phyloP scores from a whole-genome alignment of 2,329 filamentous ascomycete species.

The Cryphonectria japonica region DNA sequence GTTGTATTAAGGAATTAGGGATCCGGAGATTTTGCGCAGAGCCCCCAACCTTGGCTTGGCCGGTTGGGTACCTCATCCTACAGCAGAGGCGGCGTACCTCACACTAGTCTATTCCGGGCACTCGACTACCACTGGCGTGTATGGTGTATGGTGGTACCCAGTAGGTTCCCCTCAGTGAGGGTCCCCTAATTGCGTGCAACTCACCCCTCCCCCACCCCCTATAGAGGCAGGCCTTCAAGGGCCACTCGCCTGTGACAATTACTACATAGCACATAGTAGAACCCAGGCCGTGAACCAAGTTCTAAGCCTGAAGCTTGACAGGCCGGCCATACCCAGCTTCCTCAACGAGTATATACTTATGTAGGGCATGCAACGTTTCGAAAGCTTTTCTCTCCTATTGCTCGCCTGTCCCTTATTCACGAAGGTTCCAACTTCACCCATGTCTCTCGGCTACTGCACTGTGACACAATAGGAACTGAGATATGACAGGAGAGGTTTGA shows the following conservation, averaged over 20 bases:
- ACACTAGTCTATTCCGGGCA: constrained; percentile 11
- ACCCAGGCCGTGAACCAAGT: not conserved
- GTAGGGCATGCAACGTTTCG: constrained; percentile 13
- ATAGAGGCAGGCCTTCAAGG: not conserved
- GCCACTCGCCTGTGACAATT: not conserved
- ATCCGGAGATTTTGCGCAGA: constrained; percentile 11
- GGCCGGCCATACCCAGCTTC: not conserved
- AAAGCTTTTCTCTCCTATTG: not conserved
- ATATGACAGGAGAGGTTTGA: constrained; percentile 14
- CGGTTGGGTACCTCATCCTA: not conserved
- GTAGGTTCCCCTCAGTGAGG: not conserved
- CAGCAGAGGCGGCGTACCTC: constrained; percentile 6
- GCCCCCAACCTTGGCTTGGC: constrained; percentile 5
- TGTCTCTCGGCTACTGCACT: constrained; percentile 20
- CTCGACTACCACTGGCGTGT: constrained; percentile 1
- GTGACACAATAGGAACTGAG: constrained; percentile 15
- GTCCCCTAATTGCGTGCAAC: not conserved
- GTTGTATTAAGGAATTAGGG: constrained; percentile 4
- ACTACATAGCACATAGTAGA: not conserved
- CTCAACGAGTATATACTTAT: not conserved
- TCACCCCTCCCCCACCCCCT: not conserved
- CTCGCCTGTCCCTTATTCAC: constrained; percentile 1
- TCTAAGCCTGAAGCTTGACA: not conserved
- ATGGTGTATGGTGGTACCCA: constrained; percentile 1
- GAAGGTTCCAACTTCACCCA: constrained; percentile 11